These are phyloP conservation scores for Nectriaceae sp. DNA, from an alignment of 2,329 filamentous ascomycete species.

Conservation along the genomic window DNA sequence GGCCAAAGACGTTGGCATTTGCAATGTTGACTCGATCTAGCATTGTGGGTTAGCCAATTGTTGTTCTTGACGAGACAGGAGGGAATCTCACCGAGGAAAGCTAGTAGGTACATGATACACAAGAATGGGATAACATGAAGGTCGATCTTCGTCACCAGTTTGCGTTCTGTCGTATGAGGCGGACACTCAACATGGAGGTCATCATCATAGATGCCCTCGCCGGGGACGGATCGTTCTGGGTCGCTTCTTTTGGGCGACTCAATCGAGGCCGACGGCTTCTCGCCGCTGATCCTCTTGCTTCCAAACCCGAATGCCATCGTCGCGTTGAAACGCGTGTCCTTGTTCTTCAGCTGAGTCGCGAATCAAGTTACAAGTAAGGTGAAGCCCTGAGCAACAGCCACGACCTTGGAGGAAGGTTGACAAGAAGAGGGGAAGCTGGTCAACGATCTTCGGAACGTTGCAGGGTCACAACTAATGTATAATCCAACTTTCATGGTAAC, in stretches of 20 bases:
- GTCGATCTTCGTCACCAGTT: slow-evolving; percentile 71
- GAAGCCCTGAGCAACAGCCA: no score
- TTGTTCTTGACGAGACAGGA: not conserved
- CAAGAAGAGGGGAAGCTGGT: slow-evolving; percentile 4
- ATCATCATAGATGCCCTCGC: slow-evolving; percentile 13
- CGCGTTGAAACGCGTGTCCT: no score
- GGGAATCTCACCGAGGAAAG: slow-evolving; percentile 56
- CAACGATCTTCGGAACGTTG: not conserved
- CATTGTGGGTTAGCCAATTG: not conserved
- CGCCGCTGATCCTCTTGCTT: slow-evolving; percentile 21
- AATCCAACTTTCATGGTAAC: not conserved
- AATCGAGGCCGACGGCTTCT: slow-evolving; percentile 21
- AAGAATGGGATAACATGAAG: slow-evolving; percentile 71
- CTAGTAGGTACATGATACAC: slow-evolving; percentile 70
- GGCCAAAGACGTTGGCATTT: slow-evolving; percentile 70
- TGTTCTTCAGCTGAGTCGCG: no score
- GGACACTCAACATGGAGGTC: slow-evolving; percentile 43
- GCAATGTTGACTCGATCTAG: slow-evolving; percentile 73
- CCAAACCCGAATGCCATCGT: slow-evolving; percentile 16
- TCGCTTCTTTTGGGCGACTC: slow-evolving; percentile 5
- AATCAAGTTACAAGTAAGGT: no score
- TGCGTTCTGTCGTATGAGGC: slow-evolving; percentile 61
- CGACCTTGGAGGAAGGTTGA: slow-evolving; percentile 4
- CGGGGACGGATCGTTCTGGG: slow-evolving; percentile 16
- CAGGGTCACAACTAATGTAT: not conserved